Percentiles rank a stretch among this genome's conserved stretches.
These are phyloP conservation scores for Gaertneriomyces sp. DNA, from an alignment of 192 early-diverging fungal species.

Conservation along the genomic window DNA sequence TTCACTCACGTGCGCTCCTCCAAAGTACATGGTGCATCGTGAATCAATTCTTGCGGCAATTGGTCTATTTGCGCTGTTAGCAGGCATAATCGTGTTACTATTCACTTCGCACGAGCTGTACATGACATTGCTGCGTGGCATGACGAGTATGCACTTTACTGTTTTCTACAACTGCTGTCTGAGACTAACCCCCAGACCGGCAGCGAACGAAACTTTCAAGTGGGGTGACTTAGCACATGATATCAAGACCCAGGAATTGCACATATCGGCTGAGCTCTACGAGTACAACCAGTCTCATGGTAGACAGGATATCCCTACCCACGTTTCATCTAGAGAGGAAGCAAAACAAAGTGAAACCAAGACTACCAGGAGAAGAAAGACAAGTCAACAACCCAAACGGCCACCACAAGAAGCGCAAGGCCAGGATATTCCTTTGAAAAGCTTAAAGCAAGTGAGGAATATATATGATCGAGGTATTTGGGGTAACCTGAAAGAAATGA, in stretches of 20 bases:
- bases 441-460: slow-evolving; percentile 29
- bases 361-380: slow-evolving; percentile 14
- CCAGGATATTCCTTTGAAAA: slow-evolving; percentile 21
- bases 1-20: neutral
- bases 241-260: slow-evolving; percentile 29
- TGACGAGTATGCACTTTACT: slow-evolving; percentile 31
- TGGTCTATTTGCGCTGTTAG: slow-evolving; percentile 36
- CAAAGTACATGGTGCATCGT: slow-evolving; percentile 32
- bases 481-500: slow-evolving; percentile 32
- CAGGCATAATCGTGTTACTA: slow-evolving; percentile 34
- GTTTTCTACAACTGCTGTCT: slow-evolving; percentile 12
- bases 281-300: slow-evolving; percentile 35
- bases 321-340: neutral
- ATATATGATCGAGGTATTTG: slow-evolving; percentile 38
- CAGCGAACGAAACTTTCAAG: slow-evolving; percentile 51
- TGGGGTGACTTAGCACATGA: slow-evolving; percentile 47
- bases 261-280: slow-evolving; percentile 24
- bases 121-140: slow-evolving; percentile 27
- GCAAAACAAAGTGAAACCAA: slow-evolving; percentile 2
- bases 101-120: slow-evolving; percentile 41
- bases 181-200: slow-evolving; percentile 4
- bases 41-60: slow-evolving; percentile 37
- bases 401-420: neutral
- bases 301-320: neutral
- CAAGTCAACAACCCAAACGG: slow-evolving; percentile 5